phyloP scores from a whole-genome alignment of 768 basidiomycete genomes.

The Trametes cingulata region DNA sequence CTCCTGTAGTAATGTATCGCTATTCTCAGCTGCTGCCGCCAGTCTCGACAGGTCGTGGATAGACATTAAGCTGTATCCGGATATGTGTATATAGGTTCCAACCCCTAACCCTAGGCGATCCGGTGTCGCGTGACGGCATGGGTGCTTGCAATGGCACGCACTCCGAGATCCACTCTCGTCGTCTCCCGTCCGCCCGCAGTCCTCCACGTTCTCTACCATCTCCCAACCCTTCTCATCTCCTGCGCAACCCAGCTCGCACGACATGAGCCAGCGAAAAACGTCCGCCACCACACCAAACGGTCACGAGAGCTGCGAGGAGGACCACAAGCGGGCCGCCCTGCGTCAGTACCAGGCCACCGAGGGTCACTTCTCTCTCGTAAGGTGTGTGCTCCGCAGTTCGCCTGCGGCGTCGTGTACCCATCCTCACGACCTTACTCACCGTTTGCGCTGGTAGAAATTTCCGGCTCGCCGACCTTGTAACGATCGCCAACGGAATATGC shows the following conservation, averaged over 20 bases:
- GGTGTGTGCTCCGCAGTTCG: constrained; percentile 47
- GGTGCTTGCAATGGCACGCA: neutral
- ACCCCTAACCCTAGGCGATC: constrained; percentile 13
- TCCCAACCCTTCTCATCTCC: neutral
- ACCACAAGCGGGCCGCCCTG: constrained; percentile 47
- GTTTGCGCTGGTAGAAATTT: constrained; percentile 69
- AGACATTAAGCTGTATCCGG: too few relatives aligned
- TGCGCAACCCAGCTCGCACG: neutral
- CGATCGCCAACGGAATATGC: constrained; percentile 99
- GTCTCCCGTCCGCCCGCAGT: constrained; percentile 3
- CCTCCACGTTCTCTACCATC: neutral
- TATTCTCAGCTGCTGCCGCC: neutral
- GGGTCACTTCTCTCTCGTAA: constrained; percentile 96
- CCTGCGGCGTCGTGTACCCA: neutral
- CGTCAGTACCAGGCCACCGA: constrained; percentile 87
- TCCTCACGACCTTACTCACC: neutral
- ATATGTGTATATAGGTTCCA: neutral
- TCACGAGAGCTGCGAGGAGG: constrained; percentile 18
- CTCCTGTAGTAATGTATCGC: constrained; percentile 12
- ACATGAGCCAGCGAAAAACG: constrained; percentile 56
- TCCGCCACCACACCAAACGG: constrained; percentile 33
- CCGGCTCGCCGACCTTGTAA: constrained; percentile 95
- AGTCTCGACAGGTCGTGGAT: too few relatives aligned
- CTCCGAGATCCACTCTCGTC: constrained; percentile 10
- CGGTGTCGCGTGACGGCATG: constrained; percentile 21